Evolutionary conservation across 2,329 filamentous ascomycete species (phyloP).

Genomic region (Whalleya microplaca): DNA sequence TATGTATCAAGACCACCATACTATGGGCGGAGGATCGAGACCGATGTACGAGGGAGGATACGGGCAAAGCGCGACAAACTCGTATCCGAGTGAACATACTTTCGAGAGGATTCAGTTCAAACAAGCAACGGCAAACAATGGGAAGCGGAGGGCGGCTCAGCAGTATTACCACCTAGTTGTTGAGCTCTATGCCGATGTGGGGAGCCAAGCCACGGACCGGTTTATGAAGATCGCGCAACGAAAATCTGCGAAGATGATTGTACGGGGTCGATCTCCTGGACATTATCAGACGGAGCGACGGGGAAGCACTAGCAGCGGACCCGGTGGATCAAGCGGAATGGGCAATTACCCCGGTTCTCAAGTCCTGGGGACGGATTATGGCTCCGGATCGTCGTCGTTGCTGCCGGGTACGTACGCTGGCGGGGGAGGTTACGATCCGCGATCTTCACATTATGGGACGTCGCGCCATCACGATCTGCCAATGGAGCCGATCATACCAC

Average conservation of each 20-base stretch:
- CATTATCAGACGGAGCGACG: conserved; percentile 76
- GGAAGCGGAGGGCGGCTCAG: conserved; percentile 85
- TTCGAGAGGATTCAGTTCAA: conserved; percentile 96
- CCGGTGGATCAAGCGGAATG: conserved; percentile 65
- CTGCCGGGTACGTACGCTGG: conserved; percentile 43
- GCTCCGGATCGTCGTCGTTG: conserved; percentile 42
- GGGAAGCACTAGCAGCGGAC: conserved; percentile 70
- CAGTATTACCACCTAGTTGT: conserved; percentile 93
- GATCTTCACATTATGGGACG: conserved; percentile 46
- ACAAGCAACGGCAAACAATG: conserved; percentile 91
- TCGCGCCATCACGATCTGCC: conserved; percentile 53
- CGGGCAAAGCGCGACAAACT: conserved; percentile 40
- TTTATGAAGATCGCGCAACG: conserved; percentile 74
- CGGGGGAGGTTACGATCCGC: conserved; percentile 43
- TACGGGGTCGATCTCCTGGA: conserved; percentile 81
- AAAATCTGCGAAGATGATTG: conserved; percentile 81
- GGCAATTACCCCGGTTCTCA: conserved; percentile 50
- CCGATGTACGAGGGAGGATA: conserved; percentile 47
- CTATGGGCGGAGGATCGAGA: conserved; percentile 39
- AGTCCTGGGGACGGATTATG: conserved; percentile 46
- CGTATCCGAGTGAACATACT: conserved; percentile 57
- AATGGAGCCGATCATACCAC: conserved; percentile 54
- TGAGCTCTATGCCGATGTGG: conserved; percentile 76
- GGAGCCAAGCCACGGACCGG: conserved; percentile 51
- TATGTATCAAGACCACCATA: conserved; percentile 47